Evolutionary conservation across 176 grass and related monocot species (phyloP).

Genomic region (Oryza nivara): DNA sequence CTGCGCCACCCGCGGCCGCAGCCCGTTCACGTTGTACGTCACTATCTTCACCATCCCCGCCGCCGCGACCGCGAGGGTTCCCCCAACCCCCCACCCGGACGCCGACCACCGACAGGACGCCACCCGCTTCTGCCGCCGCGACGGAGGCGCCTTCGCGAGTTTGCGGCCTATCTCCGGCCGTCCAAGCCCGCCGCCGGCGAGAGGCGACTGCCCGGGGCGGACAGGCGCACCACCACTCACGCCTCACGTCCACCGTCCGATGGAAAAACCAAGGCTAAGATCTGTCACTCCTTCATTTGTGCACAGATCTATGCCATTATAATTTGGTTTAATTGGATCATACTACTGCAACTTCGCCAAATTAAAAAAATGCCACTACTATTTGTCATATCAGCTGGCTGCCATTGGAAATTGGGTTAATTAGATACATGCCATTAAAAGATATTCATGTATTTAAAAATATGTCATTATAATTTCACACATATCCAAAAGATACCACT

Average conservation of each 20-base stretch:
- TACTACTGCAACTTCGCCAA: no score
- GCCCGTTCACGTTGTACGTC: constrained; percentile 96
- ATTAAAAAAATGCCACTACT: no score
- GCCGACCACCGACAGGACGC: constrained; percentile 19
- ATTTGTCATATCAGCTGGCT: no score
- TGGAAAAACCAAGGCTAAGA: neutral
- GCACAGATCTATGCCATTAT: no score
- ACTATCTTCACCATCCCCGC: constrained; percentile 75
- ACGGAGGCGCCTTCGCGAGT: neutral
- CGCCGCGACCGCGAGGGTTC: neutral
- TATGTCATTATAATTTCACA: no score
- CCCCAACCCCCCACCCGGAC: neutral
- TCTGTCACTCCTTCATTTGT: neutral
- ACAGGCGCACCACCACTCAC: neutral
- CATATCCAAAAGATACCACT: no score
- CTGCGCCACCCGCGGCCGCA: constrained; percentile 89
- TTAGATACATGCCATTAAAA: no score
- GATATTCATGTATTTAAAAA: no score
- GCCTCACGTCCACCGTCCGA: constrained; percentile 18
- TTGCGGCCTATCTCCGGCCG: constrained; percentile 33
- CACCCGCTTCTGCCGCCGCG: neutral
- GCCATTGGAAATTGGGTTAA: no score
- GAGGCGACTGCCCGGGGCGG: neutral
- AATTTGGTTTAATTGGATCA: no score
- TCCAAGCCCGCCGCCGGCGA: neutral